Evolutionary conservation across 345 rosid species (phyloP), one percentile per base, ranked within the genome.

Genomic region (Arabidopsis suecica): DNA sequence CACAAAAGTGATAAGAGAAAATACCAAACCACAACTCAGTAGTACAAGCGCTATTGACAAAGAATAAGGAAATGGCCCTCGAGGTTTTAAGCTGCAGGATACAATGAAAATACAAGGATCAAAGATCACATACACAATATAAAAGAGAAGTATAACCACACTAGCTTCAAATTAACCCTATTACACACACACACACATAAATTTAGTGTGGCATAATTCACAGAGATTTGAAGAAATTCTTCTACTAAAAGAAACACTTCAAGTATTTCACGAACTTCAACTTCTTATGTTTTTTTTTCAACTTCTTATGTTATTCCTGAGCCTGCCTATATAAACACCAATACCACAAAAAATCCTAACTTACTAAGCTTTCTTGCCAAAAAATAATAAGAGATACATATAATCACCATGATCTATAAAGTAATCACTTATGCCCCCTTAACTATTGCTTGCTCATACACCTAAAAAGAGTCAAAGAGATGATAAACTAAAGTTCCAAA

Each of bases 31-130:
- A 75, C 96, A 95, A 65, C 87, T 91, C 68, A 89, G 53, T 44
- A 95, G 85, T 83, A 86, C 89, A 64, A 87, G 61, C 32, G 87
- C 93, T 81, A 92, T 33, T 41, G 97, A 89, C n/a, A 90, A 68
- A 76, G 91, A 84, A 79, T 90, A 92, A 56, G 97, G 91, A 63
- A 90, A 75, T 79, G 77, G 84, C 69, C 67, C 78, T 38, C 80
- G 88, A 68, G 88, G 82, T 74, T 87, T 86, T 67, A 81, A 77
- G 55, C 98, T 94, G 92, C 88, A 86, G 3, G 33, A 75, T 77
- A 68, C 70, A 69, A 61, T 37, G 74, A 70, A 69, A 25, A 65
- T 57, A 65, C 28, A 69, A 40, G 51, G 38, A 40, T 68, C n/a
- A 58, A 25, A 25, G 3, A 25, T 25, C 28, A 25, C 28, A 25